phyloP scores from a whole-genome alignment of 306 rosid genomes.

The Datisca glomerata region DNA sequence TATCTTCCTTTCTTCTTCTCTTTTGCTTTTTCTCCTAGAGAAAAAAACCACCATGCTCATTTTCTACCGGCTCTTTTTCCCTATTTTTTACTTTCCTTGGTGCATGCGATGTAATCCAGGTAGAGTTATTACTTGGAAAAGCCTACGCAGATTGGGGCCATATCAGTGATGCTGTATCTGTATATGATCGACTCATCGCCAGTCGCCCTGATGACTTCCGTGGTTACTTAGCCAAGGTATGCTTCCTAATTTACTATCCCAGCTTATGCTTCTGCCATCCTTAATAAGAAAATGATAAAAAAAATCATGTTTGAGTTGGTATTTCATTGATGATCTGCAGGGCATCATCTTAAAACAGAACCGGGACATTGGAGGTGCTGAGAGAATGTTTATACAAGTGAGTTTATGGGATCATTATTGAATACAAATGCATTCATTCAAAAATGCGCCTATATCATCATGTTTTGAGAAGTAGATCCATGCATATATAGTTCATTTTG shows the following conservation, averaged over 20 bases:
- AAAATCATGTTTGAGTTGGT: too few relatives aligned
- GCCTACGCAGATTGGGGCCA: conserved; percentile 95
- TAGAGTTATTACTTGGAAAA: conserved; percentile 93
- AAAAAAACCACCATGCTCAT: too few relatives aligned
- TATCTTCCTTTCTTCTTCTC: neutral
- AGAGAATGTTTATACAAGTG: conserved; percentile 95
- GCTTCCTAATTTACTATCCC: conserved; percentile 1
- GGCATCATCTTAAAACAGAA: conserved; percentile 83
- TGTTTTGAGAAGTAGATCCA: too few relatives aligned
- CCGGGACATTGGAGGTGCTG: conserved; percentile 76
- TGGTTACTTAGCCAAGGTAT: conserved; percentile 88
- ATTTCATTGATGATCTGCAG: too few relatives aligned
- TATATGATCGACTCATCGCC: conserved; percentile 70
- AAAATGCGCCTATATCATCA: too few relatives aligned
- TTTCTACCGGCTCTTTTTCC: too few relatives aligned
- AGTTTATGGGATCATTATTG: conserved; percentile 21
- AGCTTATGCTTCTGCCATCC: neutral
- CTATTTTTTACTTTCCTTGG: too few relatives aligned
- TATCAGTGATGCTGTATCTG: conserved; percentile 77
- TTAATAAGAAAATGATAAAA: too few relatives aligned
- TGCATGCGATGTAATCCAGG: conserved; percentile 32
- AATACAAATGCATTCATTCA: too few relatives aligned
- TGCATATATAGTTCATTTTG: too few relatives aligned
- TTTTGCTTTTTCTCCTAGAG: too few relatives aligned
- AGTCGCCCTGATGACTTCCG: conserved; percentile 76